phyloP scores from a whole-genome alignment of 164 flowering plant genomes.

The Umbilicus rupestris region DNA sequence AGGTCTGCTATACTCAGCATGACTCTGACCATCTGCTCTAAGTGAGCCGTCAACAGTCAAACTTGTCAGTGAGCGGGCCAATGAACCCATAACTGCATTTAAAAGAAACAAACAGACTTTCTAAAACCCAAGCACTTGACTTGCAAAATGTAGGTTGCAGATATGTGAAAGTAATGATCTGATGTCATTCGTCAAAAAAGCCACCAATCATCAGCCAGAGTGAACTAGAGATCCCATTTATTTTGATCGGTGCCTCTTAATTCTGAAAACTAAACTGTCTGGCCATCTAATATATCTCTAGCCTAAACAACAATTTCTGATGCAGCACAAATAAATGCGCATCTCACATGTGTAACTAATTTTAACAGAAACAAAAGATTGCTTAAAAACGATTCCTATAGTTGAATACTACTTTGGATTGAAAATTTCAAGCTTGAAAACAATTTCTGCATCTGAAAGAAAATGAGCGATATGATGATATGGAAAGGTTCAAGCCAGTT shows the following conservation, averaged over 20 bases:
- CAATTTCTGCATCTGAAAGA: neutral
- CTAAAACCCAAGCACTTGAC: neutral
- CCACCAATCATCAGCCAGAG: neutral
- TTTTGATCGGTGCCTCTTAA: too few relatives aligned
- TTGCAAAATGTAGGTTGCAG: neutral
- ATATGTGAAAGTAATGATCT: neutral
- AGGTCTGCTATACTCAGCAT: slow-evolving; percentile 23
- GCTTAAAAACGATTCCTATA: neutral
- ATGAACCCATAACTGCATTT: slow-evolving; percentile 82
- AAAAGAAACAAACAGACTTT: slow-evolving; percentile 7
- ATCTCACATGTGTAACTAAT: too few relatives aligned
- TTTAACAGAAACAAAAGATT: neutral
- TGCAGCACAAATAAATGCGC: neutral
- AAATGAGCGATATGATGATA: neutral
- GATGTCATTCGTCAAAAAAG: too few relatives aligned
- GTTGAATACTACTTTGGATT: neutral
- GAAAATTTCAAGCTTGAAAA: too few relatives aligned
- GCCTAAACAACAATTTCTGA: neutral
- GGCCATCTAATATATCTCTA: neutral
- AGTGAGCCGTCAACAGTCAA: slow-evolving; percentile 62
- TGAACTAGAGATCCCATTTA: too few relatives aligned
- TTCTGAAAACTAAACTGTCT: too few relatives aligned
- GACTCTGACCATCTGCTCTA: slow-evolving; percentile 80
- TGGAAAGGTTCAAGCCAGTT: neutral
- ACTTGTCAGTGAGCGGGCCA: slow-evolving; percentile 67